A percentile compares a stretch with the other conserved stretches of the same genome.
phyloP scores from a whole-genome alignment of 768 basidiomycete species.

The Tulasnella calospora region DNA sequence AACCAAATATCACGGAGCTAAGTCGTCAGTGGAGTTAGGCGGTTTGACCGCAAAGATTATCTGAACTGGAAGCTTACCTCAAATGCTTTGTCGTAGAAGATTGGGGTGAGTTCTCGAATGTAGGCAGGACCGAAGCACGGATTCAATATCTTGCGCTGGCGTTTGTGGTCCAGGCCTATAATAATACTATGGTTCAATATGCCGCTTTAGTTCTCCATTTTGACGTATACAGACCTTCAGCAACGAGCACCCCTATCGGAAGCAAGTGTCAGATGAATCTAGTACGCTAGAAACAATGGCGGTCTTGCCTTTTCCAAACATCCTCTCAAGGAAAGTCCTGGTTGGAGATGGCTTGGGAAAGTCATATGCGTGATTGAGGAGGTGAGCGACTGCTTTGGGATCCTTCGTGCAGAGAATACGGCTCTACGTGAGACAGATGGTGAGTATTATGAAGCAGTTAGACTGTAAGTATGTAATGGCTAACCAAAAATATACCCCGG shows the following conservation, averaged over 20 bases:
- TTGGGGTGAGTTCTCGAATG: slow-evolving; percentile 52
- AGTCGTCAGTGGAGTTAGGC: background rate
- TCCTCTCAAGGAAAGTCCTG: background rate
- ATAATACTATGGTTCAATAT: background rate
- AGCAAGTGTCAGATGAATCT: background rate
- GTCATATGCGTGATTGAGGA: slow-evolving; percentile 14
- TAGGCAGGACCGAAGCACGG: slow-evolving; percentile 61
- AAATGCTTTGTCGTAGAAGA: slow-evolving; percentile 53
- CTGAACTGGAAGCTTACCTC: slow-evolving; percentile 30
- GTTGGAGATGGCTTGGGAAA: slow-evolving; percentile 5
- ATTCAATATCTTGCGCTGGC: slow-evolving; percentile 36
- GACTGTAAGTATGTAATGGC: background rate
- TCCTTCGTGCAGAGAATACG: background rate
- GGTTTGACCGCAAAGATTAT: background rate
- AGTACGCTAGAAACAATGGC: background rate
- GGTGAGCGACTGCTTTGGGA: slow-evolving; percentile 6
- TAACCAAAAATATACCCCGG: slow-evolving; percentile 38
- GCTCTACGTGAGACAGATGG: background rate
- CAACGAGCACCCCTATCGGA: background rate
- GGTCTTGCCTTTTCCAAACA: background rate
- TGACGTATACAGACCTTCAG: background rate
- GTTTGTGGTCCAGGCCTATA: slow-evolving; percentile 3
- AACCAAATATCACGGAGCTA: slow-evolving; percentile 23
- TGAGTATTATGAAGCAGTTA: slow-evolving; percentile 39
- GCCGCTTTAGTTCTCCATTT: background rate